Evolutionary conservation across 192 early-diverging fungal species (phyloP).

Genomic region (Coemansia aciculifera): DNA sequence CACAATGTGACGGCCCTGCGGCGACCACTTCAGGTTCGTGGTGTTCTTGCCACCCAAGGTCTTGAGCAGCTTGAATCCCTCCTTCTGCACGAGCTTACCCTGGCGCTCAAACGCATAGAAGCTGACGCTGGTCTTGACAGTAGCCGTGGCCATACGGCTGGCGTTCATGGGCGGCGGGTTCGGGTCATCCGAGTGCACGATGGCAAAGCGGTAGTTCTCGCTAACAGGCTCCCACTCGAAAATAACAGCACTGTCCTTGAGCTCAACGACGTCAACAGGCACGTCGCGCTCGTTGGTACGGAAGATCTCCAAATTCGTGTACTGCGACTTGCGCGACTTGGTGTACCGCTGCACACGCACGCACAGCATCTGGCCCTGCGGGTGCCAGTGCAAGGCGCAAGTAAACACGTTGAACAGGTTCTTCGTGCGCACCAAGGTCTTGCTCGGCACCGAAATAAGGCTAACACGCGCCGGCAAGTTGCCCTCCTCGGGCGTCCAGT

Average conservation of each 20-base stretch:
- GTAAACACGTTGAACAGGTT: slow-evolving; percentile 94
- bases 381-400: slow-evolving; percentile 91
- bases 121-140: slow-evolving; percentile 68
- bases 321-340: slow-evolving; percentile 88
- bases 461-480: slow-evolving; percentile 98
- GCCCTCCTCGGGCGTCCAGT: slow-evolving; percentile 95
- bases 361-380: slow-evolving; percentile 82
- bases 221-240: slow-evolving; percentile 96
- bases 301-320: slow-evolving; percentile 95
- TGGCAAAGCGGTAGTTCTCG: slow-evolving; percentile 74
- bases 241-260: slow-evolving; percentile 79
- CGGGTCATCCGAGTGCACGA: slow-evolving; percentile 79
- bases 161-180: slow-evolving; percentile 55
- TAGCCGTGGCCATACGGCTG: slow-evolving; percentile 52
- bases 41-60: slow-evolving; percentile 77
- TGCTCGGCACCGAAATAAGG: slow-evolving; percentile 76
- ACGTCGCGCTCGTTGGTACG: slow-evolving; percentile 85
- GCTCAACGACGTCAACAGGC: slow-evolving; percentile 95
- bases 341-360: slow-evolving; percentile 89
- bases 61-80: slow-evolving; percentile 81
- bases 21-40: slow-evolving; percentile 91
- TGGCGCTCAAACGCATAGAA: slow-evolving; percentile 85
- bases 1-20: slow-evolving; percentile 90
- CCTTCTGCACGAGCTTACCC: slow-evolving; percentile 62
- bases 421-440: slow-evolving; percentile 90